Conservation (phyloP, 1,284 basidiomycete species). For the Gomphus bonarii region DNA sequence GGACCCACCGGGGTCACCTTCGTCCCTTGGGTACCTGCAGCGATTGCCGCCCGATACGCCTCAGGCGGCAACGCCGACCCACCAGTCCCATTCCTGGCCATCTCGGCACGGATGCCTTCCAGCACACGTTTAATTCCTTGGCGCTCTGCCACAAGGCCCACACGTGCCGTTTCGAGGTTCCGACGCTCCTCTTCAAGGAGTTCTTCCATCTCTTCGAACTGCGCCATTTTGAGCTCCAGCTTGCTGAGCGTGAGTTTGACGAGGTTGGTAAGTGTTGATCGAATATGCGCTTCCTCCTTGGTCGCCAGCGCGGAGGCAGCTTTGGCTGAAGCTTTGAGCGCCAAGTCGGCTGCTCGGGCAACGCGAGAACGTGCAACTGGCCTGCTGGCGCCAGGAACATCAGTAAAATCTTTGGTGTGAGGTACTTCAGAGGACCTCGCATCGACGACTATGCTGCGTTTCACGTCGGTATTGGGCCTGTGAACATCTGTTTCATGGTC, state of each 20-base stretch:
- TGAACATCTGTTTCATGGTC: constrained; percentile 17
- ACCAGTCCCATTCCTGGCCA: constrained; percentile 36
- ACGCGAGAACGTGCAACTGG: constrained; percentile 62
- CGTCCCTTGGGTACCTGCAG: constrained; percentile 18
- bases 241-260: constrained; percentile 90
- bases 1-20: constrained; percentile 14
- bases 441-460: neutral
- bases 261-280: constrained; percentile 71
- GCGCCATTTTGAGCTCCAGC: constrained; percentile 85
- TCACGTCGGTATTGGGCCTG: constrained; percentile 18
- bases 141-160: constrained; percentile 58
- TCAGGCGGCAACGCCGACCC: constrained; percentile 11
- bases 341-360: constrained; percentile 71
- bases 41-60: constrained; percentile 18
- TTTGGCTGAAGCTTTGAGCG: constrained; percentile 83
- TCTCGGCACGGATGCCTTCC: constrained; percentile 51
- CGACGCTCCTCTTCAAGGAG: constrained; percentile 80
- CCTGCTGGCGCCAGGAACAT: neutral
- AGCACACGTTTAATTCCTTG: constrained; percentile 53
- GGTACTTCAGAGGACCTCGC: neutral
- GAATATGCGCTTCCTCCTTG: constrained; percentile 80
- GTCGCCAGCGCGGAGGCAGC: constrained; percentile 76
- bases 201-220: constrained; percentile 88
- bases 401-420: constrained; percentile 11
- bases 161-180: constrained; percentile 58